phyloP scores from a whole-genome alignment of 768 basidiomycete genomes.

The Termitomyces sp. region DNA sequence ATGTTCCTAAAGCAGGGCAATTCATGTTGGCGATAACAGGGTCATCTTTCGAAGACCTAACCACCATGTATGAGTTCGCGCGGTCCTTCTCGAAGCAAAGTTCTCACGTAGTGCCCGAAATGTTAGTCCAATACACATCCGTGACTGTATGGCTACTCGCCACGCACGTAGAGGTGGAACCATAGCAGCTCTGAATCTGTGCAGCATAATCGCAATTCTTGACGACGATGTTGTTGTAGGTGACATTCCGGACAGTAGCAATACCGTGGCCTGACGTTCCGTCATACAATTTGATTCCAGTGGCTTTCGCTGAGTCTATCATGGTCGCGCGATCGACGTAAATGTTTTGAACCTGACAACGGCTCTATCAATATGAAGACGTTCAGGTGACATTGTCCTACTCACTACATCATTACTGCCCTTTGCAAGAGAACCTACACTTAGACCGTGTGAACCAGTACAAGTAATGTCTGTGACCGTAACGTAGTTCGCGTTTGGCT shows the following conservation, averaged over 20 bases:
- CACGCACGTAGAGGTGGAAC: slow-evolving; percentile 18
- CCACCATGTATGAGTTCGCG: neutral
- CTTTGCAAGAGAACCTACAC: slow-evolving; percentile 21
- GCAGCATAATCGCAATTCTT: slow-evolving; percentile 27
- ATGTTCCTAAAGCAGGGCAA: slow-evolving; percentile 20
- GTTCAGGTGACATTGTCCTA: neutral
- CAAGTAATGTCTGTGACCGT: slow-evolving; percentile 24
- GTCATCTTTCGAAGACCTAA: slow-evolving; percentile 18
- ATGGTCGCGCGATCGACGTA: slow-evolving; percentile 22
- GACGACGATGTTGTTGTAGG: slow-evolving; percentile 21
- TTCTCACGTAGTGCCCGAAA: slow-evolving; percentile 24
- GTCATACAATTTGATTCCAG: slow-evolving; percentile 26
- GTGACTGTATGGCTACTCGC: slow-evolving; percentile 19
- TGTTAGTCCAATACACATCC: slow-evolving; percentile 19
- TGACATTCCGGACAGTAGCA: slow-evolving; percentile 25
- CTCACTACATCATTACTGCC: slow-evolving; percentile 14
- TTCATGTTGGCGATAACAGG: slow-evolving; percentile 23
- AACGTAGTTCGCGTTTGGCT: slow-evolving; percentile 22
- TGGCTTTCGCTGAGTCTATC: slow-evolving; percentile 25
- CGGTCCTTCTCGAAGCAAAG: neutral
- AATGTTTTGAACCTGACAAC: slow-evolving; percentile 19
- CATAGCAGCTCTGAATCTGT: slow-evolving; percentile 27
- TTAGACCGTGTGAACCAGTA: slow-evolving; percentile 25
- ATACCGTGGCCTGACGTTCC: slow-evolving; percentile 22
- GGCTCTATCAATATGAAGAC: neutral